Evolutionary conservation across 441 rosid species (phyloP), one percentile per base, ranked within the genome.

Genomic region (Raphanus hybrid): DNA sequence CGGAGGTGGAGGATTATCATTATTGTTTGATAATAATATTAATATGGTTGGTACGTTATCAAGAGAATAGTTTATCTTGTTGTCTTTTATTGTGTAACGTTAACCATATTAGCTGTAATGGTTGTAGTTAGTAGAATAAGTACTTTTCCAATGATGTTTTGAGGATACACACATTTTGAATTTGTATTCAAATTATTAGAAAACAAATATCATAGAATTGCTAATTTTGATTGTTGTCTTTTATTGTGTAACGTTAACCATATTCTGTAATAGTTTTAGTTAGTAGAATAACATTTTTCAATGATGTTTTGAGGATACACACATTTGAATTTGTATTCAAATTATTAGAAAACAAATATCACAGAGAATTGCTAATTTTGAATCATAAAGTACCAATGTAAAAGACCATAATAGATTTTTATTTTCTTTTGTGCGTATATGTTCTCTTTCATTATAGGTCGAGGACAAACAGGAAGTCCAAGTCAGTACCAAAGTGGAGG

Each of bases 391-490:
- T 34, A 62, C 67, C 23, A 3, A 14, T 62, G 45, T 34, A 32
- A 62, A 34, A 15, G 59, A 34, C 34, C n/a, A 20, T 34, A 34
- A 62, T 32, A 62, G 27, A n/a, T 6, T 34, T 14, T 54, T 52
- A 15, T 15, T 54, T 54, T 15, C 2, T 54, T 6, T 29, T 7
- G 16, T 15, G 39, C 14, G 39, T 62, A 2, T 10, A 5, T 11
- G 32, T 39, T 57, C 62, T 63, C 62, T 34, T 35, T 78, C 1
- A 16, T 14, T 73, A 61, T 73, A 90, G 97, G 91, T 69, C 81
- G 91, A 82, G 83, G 75, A 29, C 97, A 90, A 80, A 86, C 84
- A 70, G 87, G 89, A 70, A 79, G 73, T 75, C 84, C 86, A 18
- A 79, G 79, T 58, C 71, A 67, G 11, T 83, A 84, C 69, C 84